Evolutionary conservation across 352 stramenopile species (phyloP).

Genomic region (Globisporangium yorkense): DNA sequence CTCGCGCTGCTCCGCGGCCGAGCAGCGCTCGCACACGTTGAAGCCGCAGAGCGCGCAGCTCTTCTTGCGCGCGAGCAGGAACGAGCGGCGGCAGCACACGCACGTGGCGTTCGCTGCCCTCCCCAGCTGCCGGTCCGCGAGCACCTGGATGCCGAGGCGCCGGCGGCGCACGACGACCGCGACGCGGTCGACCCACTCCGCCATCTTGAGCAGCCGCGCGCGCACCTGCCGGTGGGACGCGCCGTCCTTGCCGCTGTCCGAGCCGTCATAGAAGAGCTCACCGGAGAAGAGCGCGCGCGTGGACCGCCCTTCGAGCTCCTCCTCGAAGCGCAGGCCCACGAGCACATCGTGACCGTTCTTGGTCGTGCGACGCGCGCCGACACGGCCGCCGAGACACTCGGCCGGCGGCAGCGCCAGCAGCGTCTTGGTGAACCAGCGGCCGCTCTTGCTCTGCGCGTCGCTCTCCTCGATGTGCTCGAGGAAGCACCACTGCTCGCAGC

Average conservation of each 20-base stretch:
- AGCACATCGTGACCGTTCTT: slow-evolving; percentile 32
- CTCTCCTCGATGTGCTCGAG: slow-evolving; percentile 17
- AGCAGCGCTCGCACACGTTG: slow-evolving; percentile 27
- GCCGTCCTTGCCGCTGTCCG: neutral
- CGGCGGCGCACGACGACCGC: slow-evolving; percentile 33
- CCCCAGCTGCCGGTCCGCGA: slow-evolving; percentile 25
- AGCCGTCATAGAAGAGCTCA: slow-evolving; percentile 18
- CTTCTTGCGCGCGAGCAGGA: slow-evolving; percentile 15
- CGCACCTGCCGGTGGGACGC: slow-evolving; percentile 12
- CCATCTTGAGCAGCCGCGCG: slow-evolving; percentile 16
- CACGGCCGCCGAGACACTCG: slow-evolving; percentile 12
- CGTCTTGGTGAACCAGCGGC: slow-evolving; percentile 23
- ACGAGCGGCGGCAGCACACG: slow-evolving; percentile 35
- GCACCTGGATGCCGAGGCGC: slow-evolving; percentile 46
- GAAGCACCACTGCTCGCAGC: slow-evolving; percentile 35
- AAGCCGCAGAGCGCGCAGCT: slow-evolving; percentile 27
- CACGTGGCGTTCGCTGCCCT: slow-evolving; percentile 22
- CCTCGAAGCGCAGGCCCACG: slow-evolving; percentile 39
- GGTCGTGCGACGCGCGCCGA: slow-evolving; percentile 1
- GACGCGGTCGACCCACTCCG: slow-evolving; percentile 18
- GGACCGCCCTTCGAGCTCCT: slow-evolving; percentile 21
- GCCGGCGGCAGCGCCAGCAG: slow-evolving; percentile 20
- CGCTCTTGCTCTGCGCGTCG: neutral
- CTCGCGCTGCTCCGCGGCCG: slow-evolving; percentile 21
- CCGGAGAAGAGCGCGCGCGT: slow-evolving; percentile 39